A percentile compares a stretch with the other conserved stretches of the same genome.
These are phyloP conservation scores for Phytophthora cactorum DNA, from an alignment of 352 stramenopile species.

Conservation along the genomic window DNA sequence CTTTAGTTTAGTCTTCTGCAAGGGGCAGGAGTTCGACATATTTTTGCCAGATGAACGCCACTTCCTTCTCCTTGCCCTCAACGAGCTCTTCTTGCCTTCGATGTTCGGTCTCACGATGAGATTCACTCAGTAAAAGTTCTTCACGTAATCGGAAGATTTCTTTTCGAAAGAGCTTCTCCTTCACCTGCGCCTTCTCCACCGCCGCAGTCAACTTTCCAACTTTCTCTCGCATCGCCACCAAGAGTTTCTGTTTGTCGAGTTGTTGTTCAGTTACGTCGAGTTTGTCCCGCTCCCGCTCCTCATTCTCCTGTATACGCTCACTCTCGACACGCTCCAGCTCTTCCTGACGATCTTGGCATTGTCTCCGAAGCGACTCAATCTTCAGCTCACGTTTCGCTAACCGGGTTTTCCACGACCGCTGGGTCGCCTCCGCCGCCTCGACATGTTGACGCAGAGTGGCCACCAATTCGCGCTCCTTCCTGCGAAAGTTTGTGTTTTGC, in stretches of 20 bases:
- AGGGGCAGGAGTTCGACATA: slow-evolving; percentile 54
- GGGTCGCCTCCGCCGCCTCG: slow-evolving; percentile 27
- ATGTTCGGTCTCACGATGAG: slow-evolving; percentile 56
- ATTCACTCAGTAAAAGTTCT: slow-evolving; percentile 68
- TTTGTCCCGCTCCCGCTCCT: slow-evolving; percentile 30
- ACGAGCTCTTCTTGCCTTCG: slow-evolving; percentile 56
- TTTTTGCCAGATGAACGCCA: slow-evolving; percentile 78
- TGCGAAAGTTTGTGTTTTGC: slow-evolving; percentile 31
- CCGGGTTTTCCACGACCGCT: slow-evolving; percentile 33
- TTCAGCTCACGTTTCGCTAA: slow-evolving; percentile 43
- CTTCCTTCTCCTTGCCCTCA: slow-evolving; percentile 65
- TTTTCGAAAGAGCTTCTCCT: slow-evolving; percentile 51
- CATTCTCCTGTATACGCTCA: slow-evolving; percentile 26
- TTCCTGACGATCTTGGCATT: slow-evolving; percentile 37
- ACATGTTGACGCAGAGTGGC: slow-evolving; percentile 25
- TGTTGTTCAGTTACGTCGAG: slow-evolving; percentile 33
- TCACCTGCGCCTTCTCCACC: slow-evolving; percentile 51
- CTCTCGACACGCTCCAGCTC: slow-evolving; percentile 20
- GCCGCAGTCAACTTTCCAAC: slow-evolving; percentile 20
- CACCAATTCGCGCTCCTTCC: slow-evolving; percentile 31
- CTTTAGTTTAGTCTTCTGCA: slow-evolving; percentile 3
- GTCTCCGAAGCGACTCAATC: slow-evolving; percentile 39
- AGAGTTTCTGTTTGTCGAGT: slow-evolving; percentile 42
- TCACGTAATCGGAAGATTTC: slow-evolving; percentile 65
- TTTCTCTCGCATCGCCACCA: slow-evolving; percentile 36